Evolutionary conservation across 108 stramenopile species (phyloP).

Genomic region (Skeletonema grethae): DNA sequence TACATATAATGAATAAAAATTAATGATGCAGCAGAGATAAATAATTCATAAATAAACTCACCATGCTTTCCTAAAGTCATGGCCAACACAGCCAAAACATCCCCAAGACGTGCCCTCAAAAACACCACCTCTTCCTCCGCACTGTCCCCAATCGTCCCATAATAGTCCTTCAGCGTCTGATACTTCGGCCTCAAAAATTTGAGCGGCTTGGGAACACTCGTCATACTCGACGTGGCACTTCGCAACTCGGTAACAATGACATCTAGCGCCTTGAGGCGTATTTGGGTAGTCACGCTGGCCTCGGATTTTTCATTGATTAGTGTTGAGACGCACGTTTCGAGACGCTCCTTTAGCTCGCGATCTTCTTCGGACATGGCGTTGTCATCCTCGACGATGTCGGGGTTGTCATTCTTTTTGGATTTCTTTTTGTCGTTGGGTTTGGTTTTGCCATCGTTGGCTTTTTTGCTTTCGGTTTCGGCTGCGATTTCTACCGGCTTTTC

Average conservation of each 20-base stretch:
- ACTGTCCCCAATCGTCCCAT: constrained; percentile 51
- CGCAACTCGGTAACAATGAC: constrained; percentile 91
- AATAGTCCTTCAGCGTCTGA: constrained; percentile 80
- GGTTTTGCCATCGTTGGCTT: constrained; percentile 12
- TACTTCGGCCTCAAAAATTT: constrained; percentile 98
- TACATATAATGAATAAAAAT: background rate
- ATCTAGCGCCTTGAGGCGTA: constrained; percentile 86
- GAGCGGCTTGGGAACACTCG: constrained; percentile 98
- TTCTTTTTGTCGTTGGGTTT: constrained; percentile 23
- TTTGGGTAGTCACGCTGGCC: constrained; percentile 65
- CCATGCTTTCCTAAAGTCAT: constrained; percentile 97
- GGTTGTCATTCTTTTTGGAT: constrained; percentile 27
- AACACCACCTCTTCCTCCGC: constrained; percentile 51
- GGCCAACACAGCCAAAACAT: constrained; percentile 96
- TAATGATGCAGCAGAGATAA: background rate
- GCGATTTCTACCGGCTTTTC: constrained; percentile 44
- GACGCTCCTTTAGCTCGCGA: constrained; percentile 80
- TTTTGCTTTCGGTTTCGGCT: constrained; percentile 36
- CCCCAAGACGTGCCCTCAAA: constrained; percentile 83
- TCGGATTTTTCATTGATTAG: constrained; percentile 71
- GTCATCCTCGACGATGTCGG: constrained; percentile 25
- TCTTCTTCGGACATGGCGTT: constrained; percentile 80
- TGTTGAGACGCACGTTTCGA: constrained; percentile 88
- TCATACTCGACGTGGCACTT: constrained; percentile 95
- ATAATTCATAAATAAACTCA: constrained; percentile 28